Evolutionary conservation across 2,329 filamentous ascomycete species (phyloP), one percentile per base, ranked within the genome.

Genomic region (Pestalotiopsis sp.): DNA sequence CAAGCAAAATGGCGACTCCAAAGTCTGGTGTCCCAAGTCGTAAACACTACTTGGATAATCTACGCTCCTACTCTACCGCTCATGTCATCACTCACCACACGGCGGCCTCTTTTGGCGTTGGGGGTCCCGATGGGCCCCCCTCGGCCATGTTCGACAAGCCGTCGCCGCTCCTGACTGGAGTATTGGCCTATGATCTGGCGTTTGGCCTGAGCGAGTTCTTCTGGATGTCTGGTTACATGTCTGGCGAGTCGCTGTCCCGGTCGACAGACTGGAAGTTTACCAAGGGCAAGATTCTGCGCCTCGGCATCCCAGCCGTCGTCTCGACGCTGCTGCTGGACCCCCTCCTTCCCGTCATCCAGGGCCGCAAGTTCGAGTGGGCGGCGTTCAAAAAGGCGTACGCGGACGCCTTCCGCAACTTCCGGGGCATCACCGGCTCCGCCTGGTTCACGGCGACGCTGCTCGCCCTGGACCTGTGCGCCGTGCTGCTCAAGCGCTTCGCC

Each of bases 381-480:
- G 11, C 23, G 27, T 20, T 59, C 60, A 25, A 58, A 17, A 68
- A 64, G 66, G 60, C 17, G 20, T 68, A 68, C 60, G 4, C 13
- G 6, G 13, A 68, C 9, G 66, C 66, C 7, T 14, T 68, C 38
- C 39, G 17, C 66, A 27, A 68, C 20, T 68, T 68, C 60, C 58
- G 58, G 49, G 66, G 66, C 49, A 31, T 25, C 5, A 14, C 45
- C 17, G 66, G 66, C 3, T 23, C 60, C 20, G 66, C 36, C n/a
- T 68, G 66, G 66, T 64, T 64, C 17, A 64, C 66, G 6, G 39
- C 39, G 27, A 68, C 66, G 36, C 59, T 68, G n/a, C 66, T 68
- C n/a, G 38, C 52, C 23, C 12, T 68, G 27, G 66, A 68, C 61
- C 27, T 68, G 9, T 64, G 59, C 60, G 59, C 59, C n/a, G 17